These are phyloP conservation scores for Colletotrichum sp. DNA, from an alignment of 2,329 filamentous ascomycete species.

Conservation along the genomic window DNA sequence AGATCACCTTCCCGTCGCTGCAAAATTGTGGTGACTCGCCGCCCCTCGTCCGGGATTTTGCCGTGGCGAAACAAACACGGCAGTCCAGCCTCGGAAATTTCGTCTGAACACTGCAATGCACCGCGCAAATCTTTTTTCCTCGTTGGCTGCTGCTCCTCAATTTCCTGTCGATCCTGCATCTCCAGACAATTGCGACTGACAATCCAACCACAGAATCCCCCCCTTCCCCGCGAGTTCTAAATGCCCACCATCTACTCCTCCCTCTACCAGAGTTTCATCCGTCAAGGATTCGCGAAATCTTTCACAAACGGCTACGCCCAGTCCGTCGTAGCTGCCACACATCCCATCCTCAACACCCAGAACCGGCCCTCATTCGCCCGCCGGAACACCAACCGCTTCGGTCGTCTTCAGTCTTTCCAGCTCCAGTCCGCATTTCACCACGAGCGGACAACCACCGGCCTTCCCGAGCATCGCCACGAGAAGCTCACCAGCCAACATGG, in stretches of 20 bases:
- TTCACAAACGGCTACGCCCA: slow-evolving; percentile 98
- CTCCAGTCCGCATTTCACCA: slow-evolving; percentile 79
- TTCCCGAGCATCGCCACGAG: slow-evolving; percentile 63
- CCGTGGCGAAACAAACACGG: slow-evolving; percentile 1
- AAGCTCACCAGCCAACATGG: slow-evolving; percentile 55
- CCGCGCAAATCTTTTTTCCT: not conserved
- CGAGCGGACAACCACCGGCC: slow-evolving; percentile 55
- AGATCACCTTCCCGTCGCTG: not conserved
- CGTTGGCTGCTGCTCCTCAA: not conserved
- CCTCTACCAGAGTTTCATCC: slow-evolving; percentile 83
- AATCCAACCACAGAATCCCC: slow-evolving; percentile 48
- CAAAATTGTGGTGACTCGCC: not conserved
- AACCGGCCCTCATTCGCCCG: slow-evolving; percentile 68
- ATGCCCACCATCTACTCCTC: slow-evolving; percentile 80
- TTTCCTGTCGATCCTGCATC: not conserved
- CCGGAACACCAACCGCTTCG: slow-evolving; percentile 59
- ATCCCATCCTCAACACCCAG: slow-evolving; percentile 77
- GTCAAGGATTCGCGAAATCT: slow-evolving; percentile 95
- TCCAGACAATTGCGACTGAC: slow-evolving; percentile 26
- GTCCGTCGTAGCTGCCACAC: slow-evolving; percentile 93
- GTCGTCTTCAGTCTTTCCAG: slow-evolving; percentile 62
- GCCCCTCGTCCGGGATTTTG: not conserved
- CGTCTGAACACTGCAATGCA: slow-evolving; percentile 5
- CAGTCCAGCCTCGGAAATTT: not conserved
- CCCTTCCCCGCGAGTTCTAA: slow-evolving; percentile 77